Percentiles rank a stretch among this genome's conserved stretches.
These are phyloP conservation scores for Colletotrichum sp. DNA, from an alignment of 2,329 filamentous ascomycete genomes.

Conservation along the genomic window DNA sequence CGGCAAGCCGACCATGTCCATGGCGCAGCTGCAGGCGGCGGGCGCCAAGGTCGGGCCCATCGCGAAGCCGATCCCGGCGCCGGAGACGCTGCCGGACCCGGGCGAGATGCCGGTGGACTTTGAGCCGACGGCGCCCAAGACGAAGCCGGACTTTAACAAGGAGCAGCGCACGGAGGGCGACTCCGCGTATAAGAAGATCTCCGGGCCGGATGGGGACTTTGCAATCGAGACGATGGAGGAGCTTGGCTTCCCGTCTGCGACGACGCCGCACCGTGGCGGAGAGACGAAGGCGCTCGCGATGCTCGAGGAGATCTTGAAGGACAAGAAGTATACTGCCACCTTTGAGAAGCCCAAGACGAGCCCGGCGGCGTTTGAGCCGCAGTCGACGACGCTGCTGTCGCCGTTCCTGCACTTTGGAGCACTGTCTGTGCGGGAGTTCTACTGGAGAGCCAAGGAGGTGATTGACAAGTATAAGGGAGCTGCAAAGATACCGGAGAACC, in stretches of 20 bases:
- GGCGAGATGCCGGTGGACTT: constrained; percentile 65
- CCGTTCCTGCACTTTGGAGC: constrained; percentile 78
- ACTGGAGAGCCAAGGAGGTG: constrained; percentile 71
- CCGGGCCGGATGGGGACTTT: constrained; percentile 72
- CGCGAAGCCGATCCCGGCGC: constrained; percentile 63
- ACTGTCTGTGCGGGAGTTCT: constrained; percentile 73
- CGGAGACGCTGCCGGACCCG: constrained; percentile 65
- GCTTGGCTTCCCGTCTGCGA: constrained; percentile 68
- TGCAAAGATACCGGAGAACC: constrained; percentile 68
- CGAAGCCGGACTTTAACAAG: constrained; percentile 64
- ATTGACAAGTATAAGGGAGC: constrained; percentile 60
- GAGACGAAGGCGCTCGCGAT: constrained; percentile 66
- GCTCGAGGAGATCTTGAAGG: constrained; percentile 62
- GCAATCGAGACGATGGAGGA: constrained; percentile 73
- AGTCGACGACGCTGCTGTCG: constrained; percentile 74
- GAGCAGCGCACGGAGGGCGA: constrained; percentile 58
- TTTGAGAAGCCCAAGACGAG: constrained; percentile 80
- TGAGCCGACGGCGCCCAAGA: constrained; percentile 56
- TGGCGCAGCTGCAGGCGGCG: constrained; percentile 67
- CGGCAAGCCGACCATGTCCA: constrained; percentile 77
- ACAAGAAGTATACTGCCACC: constrained; percentile 71
- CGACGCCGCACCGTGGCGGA: constrained; percentile 72
- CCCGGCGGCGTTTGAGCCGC: constrained; percentile 74
- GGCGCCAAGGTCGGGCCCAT: constrained; percentile 67
- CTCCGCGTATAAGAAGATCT: constrained; percentile 61